phyloP scores from a whole-genome alignment of 139 green algal species.

The Gonium pectorale region DNA sequence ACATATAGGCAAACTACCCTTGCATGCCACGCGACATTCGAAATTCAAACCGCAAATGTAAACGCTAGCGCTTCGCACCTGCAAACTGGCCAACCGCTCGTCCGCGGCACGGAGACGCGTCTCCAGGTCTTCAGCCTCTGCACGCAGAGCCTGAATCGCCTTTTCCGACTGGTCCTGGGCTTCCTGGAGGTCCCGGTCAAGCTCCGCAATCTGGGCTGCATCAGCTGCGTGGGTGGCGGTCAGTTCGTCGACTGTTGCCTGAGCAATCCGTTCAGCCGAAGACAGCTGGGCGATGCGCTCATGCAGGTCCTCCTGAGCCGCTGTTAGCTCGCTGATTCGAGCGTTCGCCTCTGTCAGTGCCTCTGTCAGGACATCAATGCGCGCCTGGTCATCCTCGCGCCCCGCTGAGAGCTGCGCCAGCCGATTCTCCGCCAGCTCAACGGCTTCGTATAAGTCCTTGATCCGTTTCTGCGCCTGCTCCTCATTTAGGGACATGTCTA shows the following conservation, averaged over 20 bases:
- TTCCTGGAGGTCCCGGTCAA: neutral
- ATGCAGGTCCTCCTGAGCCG: neutral
- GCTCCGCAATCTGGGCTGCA: neutral
- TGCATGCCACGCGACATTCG: too few species aligned
- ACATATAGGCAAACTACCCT: too few species aligned
- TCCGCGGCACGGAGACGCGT: neutral
- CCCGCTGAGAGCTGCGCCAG: neutral
- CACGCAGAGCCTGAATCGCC: neutral
- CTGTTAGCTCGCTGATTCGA: neutral
- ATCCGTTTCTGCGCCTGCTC: neutral
- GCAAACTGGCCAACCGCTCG: neutral
- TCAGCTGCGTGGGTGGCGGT: neutral
- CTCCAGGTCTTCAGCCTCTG: neutral
- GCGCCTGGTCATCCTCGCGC: neutral
- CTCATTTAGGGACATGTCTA: too few species aligned
- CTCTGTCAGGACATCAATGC: neutral
- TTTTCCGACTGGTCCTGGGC: neutral
- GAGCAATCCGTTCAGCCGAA: neutral
- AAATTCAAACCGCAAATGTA: too few species aligned
- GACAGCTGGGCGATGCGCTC: neutral
- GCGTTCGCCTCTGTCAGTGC: neutral
- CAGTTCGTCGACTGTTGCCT: neutral
- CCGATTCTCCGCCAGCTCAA: neutral
- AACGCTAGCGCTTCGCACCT: neutral
- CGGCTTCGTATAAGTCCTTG: neutral